phyloP scores from a whole-genome alignment of 2,329 filamentous ascomycete species.

The Scytalidium sp. region DNA sequence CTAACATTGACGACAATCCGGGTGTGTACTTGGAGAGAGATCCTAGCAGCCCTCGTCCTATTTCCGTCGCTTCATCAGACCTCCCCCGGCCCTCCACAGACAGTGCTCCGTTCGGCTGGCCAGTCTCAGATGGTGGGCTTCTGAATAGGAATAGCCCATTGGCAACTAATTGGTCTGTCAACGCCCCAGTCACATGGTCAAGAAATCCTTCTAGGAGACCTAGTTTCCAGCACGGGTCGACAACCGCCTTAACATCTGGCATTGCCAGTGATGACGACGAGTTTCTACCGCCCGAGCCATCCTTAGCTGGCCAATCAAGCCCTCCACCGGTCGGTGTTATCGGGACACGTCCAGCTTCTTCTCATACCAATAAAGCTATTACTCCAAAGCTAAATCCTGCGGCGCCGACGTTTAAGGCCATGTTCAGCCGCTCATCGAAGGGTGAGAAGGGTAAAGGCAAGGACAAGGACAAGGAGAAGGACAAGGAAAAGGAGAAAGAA shows the following conservation, averaged over 20 bases:
- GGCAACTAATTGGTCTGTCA: constrained; percentile 48
- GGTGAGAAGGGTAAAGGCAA: constrained; percentile 35
- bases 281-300: constrained; percentile 53
- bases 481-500: no score
- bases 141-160: constrained; percentile 51
- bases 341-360: constrained; percentile 65
- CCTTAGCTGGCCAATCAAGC: constrained; percentile 48
- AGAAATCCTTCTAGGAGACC: constrained; percentile 76
- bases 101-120: constrained; percentile 71
- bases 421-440: constrained; percentile 53
- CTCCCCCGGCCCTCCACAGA: constrained; percentile 77
- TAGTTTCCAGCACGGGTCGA: constrained; percentile 74
- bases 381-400: constrained; percentile 75
- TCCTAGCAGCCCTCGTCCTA: constrained; percentile 59
- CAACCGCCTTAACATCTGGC: constrained; percentile 58
- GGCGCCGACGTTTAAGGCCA: constrained; percentile 81
- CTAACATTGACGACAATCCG: constrained; percentile 40
- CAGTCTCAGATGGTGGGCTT: constrained; percentile 39
- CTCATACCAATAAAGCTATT: constrained; percentile 46
- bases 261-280: constrained; percentile 63
- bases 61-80: constrained; percentile 66
- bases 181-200: constrained; percentile 59
- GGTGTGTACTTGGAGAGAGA: constrained; percentile 50
- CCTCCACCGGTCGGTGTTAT: constrained; percentile 68
- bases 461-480: constrained; percentile 36